Conservation (phyloP, 1,284 basidiomycete species). For the Fomitiporia mediterranea region DNA sequence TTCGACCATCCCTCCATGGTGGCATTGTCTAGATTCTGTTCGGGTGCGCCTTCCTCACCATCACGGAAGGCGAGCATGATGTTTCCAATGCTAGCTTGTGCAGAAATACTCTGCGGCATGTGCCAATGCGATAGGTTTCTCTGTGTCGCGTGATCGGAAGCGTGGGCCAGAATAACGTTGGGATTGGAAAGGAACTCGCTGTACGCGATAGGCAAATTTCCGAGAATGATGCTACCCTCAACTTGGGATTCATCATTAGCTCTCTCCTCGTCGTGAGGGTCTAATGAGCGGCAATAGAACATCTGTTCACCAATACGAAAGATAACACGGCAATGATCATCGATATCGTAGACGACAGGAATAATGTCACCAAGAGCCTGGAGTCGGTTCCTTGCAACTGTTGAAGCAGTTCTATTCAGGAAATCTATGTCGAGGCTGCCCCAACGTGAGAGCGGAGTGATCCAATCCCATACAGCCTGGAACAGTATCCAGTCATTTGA, state of each 20-base stretch:
- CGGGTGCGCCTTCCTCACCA: background rate
- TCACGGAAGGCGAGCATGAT: too few relatives aligned
- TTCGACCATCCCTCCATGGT: background rate
- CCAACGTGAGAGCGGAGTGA: constrained; percentile 8
- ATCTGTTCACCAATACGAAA: constrained; percentile 7
- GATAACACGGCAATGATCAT: background rate
- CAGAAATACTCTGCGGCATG: background rate
- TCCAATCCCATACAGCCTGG: background rate
- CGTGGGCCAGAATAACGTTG: background rate
- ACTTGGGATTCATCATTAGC: background rate
- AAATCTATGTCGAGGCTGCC: background rate
- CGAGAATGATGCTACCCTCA: background rate
- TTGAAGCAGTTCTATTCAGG: background rate
- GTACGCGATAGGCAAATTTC: background rate
- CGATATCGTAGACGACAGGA: constrained; percentile 1
- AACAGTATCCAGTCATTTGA: constrained; percentile 9
- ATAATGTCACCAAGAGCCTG: constrained; percentile 3
- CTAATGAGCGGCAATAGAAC: background rate
- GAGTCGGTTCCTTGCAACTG: background rate
- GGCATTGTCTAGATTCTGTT: background rate
- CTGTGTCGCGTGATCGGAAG: background rate
- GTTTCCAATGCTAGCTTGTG: background rate
- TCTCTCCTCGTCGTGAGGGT: background rate
- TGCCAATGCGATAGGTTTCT: background rate
- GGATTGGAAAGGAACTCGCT: background rate